Conservation (phyloP, 345 rosid species). For the Bruguiera sexangula region DNA sequence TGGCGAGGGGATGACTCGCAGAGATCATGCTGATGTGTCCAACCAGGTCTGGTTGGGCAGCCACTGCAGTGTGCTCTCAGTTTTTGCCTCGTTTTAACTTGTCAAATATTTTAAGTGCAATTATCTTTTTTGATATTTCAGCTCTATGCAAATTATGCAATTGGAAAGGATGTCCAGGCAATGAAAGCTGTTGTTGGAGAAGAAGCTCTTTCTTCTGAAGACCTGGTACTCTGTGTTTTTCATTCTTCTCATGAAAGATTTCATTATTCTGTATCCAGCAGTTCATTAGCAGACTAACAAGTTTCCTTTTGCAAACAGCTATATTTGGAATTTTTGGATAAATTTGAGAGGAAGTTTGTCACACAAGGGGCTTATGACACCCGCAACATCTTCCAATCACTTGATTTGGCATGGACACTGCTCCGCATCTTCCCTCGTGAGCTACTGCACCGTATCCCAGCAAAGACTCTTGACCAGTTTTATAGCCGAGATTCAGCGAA, state of each 20-base stretch:
- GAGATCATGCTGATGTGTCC: constrained; percentile 90
- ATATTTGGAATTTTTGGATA: constrained; percentile 87
- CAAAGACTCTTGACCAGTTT: constrained; percentile 80
- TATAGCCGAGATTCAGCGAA: constrained; percentile 72
- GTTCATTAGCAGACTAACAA: neutral
- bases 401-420: constrained; percentile 91
- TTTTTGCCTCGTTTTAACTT: neutral
- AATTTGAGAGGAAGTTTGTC: constrained; percentile 92
- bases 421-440: constrained; percentile 99
- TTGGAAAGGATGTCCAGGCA: constrained; percentile 97
- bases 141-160: constrained; percentile 95
- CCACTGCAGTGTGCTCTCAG: constrained; percentile 3
- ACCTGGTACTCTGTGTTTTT: constrained; percentile 54
- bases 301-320: constrained; percentile 49
- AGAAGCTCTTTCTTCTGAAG: constrained; percentile 98
- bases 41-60: constrained; percentile 58
- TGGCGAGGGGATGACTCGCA: constrained; percentile 96
- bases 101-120: neutral
- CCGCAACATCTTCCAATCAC: constrained; percentile 87
- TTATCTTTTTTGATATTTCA: constrained; percentile 21
- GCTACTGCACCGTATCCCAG: constrained; percentile 97
- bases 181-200: constrained; percentile 99
- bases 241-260: constrained; percentile 2
- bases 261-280: neutral
- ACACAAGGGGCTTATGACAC: constrained; percentile 96